phyloP scores from a whole-genome alignment of 2,329 filamentous ascomycete species.

The Pseudogymnoascus sp. region DNA sequence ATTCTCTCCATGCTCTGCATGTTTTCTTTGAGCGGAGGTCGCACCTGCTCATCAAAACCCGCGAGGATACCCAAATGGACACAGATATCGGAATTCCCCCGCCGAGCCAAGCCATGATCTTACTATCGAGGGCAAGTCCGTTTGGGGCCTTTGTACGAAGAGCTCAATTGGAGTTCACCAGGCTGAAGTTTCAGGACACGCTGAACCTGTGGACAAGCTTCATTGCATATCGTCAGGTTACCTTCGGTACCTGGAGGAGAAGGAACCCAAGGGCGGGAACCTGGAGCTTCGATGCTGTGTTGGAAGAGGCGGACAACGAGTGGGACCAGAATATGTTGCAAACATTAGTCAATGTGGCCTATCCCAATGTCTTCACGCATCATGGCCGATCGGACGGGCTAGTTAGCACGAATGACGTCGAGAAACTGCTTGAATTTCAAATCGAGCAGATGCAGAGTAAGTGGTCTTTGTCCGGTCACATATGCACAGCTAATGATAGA shows the following conservation, averaged over 20 bases:
- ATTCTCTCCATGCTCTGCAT: slow-evolving; percentile 74
- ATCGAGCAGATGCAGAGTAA: slow-evolving; percentile 78
- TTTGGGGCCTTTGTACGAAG: slow-evolving; percentile 74
- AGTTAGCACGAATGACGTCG: slow-evolving; percentile 71
- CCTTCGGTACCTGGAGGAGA: slow-evolving; percentile 52
- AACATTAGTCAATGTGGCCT: slow-evolving; percentile 26
- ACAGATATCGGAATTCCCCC: slow-evolving; percentile 44
- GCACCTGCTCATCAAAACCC: slow-evolving; percentile 51
- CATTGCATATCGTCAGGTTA: slow-evolving; percentile 70
- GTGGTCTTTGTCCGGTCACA: slow-evolving; percentile 18
- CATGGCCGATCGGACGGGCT: slow-evolving; percentile 29
- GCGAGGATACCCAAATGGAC: slow-evolving; percentile 50
- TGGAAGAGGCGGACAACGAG: slow-evolving; percentile 40
- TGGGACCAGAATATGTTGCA: slow-evolving; percentile 43
- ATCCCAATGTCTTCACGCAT: slow-evolving; percentile 15
- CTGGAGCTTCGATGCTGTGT: slow-evolving; percentile 51
- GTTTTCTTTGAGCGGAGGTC: slow-evolving; percentile 59
- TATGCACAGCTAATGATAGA: background rate
- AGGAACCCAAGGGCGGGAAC: slow-evolving; percentile 37
- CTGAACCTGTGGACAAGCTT: slow-evolving; percentile 76
- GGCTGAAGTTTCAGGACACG: slow-evolving; percentile 71
- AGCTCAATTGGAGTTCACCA: slow-evolving; percentile 68
- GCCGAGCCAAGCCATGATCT: slow-evolving; percentile 44
- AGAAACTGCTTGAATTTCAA: slow-evolving; percentile 77
- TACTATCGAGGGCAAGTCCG: slow-evolving; percentile 65